Evolutionary conservation across 805 yeast genomes (phyloP), one percentile per base, ranked within the genome.

Genomic region (Starmerella sp.): DNA sequence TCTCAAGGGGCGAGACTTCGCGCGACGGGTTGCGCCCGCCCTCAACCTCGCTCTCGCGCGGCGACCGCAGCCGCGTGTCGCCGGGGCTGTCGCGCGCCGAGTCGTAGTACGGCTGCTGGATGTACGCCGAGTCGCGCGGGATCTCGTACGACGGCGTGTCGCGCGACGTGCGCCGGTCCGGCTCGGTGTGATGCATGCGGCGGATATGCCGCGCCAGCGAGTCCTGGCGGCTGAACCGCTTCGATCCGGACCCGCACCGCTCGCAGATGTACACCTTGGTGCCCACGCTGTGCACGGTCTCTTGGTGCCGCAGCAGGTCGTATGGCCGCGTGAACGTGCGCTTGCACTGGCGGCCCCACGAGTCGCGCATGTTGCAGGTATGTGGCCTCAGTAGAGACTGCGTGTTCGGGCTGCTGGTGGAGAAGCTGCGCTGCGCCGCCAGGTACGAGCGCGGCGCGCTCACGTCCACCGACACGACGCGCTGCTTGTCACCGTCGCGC

Each of bases 271-370:
- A 91, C 46, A 85, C 79, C 62, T 84, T 84, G 70, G 88, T 83
- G 67, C 82, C 83, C 49, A 84, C 76, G 0, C 96, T 90, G 69
- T 91, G 97, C 53, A 91, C 90, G 0, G 97, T 90, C 64, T 90
- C 95, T 68, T 90, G 96, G 69, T 91, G 97, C 66, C 97, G 79
- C 34, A 88, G 84, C 65, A 91, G 75, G 72, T 91, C 97, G 67
- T 91, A 91, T 17, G 96, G 95, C 66, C 97, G 79, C 22, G 96
- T 86, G 65, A 91, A 91, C 64, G 81, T 80, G 70, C 84, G 86
- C 60, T 76, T 71, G 69, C 95, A 86, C 28, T 80, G 77, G 15
- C 49, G 48, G 51, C 58, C 56, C 58, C 58, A 56, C 31, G 34
- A 17, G 49, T 53, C 58, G 8, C 29, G 45, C 54, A 56, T 49